Conservation (phyloP, 306 rosid species). For the Quillaja saponaria region DNA sequence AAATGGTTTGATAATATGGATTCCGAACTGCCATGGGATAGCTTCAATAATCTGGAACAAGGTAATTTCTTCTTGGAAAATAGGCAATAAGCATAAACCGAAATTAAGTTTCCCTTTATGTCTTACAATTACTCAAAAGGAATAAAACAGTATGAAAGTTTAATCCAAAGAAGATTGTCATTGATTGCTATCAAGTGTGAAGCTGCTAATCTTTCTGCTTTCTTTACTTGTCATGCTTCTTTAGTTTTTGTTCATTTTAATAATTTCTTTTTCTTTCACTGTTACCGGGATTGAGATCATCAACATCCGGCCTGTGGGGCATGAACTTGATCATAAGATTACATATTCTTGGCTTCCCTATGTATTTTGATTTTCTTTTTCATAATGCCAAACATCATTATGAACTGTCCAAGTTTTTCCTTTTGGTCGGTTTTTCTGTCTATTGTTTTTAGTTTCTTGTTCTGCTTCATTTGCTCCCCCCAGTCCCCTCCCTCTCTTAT, state of each 20-base stretch:
- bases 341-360: no score
- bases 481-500: no score
- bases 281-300: no score
- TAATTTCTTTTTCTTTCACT: no score
- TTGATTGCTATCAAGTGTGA: not conserved
- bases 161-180: slow-evolving; percentile 24
- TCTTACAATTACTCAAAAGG: slow-evolving; percentile 6
- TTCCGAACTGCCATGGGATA: slow-evolving; percentile 63
- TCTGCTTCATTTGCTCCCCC: no score
- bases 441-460: no score
- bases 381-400: no score
- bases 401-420: no score
- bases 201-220: not conserved
- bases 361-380: no score
- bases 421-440: no score
- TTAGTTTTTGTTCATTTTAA: not conserved
- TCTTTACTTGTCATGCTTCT: not conserved
- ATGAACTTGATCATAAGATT: no score
- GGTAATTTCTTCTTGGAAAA: slow-evolving; percentile 46
- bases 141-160: slow-evolving; percentile 15
- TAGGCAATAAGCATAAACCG: slow-evolving; percentile 25
- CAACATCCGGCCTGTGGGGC: no score
- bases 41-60: slow-evolving; percentile 49
- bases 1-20: slow-evolving; percentile 57
- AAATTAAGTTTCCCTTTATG: not conserved